Base-by-base conservation (phyloP, 208 protist genomes). In the Leishmania arabica region DNA sequence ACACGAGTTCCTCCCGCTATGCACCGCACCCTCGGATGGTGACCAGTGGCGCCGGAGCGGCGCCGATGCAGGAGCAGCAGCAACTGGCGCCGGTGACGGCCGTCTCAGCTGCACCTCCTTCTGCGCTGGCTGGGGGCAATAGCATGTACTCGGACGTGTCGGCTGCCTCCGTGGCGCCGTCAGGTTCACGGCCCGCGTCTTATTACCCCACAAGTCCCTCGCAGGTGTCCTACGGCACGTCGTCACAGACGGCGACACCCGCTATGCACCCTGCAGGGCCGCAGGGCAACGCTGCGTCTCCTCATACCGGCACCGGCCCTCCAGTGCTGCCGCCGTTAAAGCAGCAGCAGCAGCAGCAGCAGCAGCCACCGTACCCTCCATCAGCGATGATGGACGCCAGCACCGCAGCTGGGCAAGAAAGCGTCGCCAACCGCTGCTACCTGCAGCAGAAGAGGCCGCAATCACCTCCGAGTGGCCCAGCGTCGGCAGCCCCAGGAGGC, bases 21-120 rank as follows among this genome's bases (percentile, higher is more conserved):
- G 42, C 45, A 34, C 45, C 27, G 7, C 40, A 73, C 69, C 34
- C 27, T 31, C 45, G 45, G 21, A 51, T 53, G 27, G 21, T 31
- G 21, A 4, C 69, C 69, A 73, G 13, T 73, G 69, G 45, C 11
- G 42, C 45, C 27, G 45, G 7, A 51, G 40, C 1, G 24, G 5
- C 69, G 31, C 37, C 69, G 24, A 47, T 47, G 69, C 69, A 73
- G 31, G n/a, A 37, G 47, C 72, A 76, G 47, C 72, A 76, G 51
- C 72, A 76, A 45, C 47, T 19, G 24, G n/a, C 69, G 54, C 6
- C 69, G 69, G 21, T 73, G 69, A 34, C 69, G 24, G 11, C 45
- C 21, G 69, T 15, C 13, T 34, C 69, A 21, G 69, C 0, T 13
- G 69, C 69, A 45, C 45, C 69, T 8, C 24, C 69, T 21, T 37